Evolutionary conservation across 106 monocot genomes (phyloP), one percentile per base, ranked within the genome.

Genomic region (Apostasia shenzhenica): DNA sequence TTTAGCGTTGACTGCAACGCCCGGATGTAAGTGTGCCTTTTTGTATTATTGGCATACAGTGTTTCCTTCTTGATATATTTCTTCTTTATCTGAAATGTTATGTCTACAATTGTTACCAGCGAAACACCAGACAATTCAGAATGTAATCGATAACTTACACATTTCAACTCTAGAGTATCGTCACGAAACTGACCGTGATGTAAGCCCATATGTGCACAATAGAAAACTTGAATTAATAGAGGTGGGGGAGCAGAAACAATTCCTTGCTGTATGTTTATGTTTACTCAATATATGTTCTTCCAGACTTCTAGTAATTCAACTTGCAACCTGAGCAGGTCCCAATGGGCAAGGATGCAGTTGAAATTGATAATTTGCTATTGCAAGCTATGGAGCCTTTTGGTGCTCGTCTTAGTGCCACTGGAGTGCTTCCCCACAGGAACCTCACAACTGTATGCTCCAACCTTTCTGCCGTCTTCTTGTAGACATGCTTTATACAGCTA

Each of bases 1-100:
- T 77, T 85, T 99, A 75, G 97, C 90, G 55, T 80, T 99, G 77
- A 99, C 90, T 68, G 97, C 97, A 70, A 99, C 97, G 41, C 97
- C 97, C 60, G 97, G 97, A 81, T 99, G 97, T 99, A 83, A 85
- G 92, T 68, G 41, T 75, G 55, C 12, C 52, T 4, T 26, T 64
- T 48, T 67, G 48, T 71, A 37, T 63, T 72, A 1, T 40, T 14
- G 5, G 41, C 26, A 14, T 54, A 44, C 9, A 3, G 38, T 46
- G 39, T 72, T 55, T 40, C 54, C 41, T 54, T 46, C 65, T 67
- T 67, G 41, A 2, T 47, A 10, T 12, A 12, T 57, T 66, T 63
- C 41, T 77, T 7, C 63, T 48, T 65, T 4, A 55, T 45, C 38
- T 72, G 41, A 55, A 73, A 5, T 70, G 12, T 42, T 71, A 58